These are phyloP conservation scores for Debaryomyces coudertii DNA, from an alignment of 1,139 yeast genomes.

Conservation along the genomic window DNA sequence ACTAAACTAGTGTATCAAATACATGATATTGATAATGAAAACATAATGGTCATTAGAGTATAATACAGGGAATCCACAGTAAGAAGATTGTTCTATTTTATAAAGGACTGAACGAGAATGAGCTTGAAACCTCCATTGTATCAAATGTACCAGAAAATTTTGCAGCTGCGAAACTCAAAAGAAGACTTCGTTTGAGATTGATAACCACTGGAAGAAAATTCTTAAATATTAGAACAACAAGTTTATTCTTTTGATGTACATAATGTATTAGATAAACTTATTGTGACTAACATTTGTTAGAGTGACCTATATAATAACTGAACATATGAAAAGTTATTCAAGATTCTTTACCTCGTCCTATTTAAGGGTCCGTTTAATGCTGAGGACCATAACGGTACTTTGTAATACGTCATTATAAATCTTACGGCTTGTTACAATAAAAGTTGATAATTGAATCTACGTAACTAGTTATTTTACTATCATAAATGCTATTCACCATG, in stretches of 20 bases:
- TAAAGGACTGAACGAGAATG: no score
- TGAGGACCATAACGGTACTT: not conserved
- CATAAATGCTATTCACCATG: not conserved
- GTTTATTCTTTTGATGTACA: not conserved
- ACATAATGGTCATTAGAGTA: no score
- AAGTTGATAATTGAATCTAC: not conserved
- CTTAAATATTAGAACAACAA: slow-evolving; percentile 1
- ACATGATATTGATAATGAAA: no score
- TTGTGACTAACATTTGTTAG: slow-evolving; percentile 3
- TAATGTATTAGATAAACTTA: not conserved
- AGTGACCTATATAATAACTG: not conserved
- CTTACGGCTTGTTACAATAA: not conserved
- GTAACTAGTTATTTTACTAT: not conserved
- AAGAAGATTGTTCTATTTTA: no score
- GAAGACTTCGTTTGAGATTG: not conserved
- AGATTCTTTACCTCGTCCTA: not conserved
- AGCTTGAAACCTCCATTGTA: no score
- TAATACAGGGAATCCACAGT: no score
- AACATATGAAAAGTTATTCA: not conserved
- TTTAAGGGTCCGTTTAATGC: not conserved
- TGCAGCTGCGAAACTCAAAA: slow-evolving; percentile 7
- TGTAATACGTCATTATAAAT: not conserved
- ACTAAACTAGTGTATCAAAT: no score
- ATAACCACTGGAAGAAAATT: slow-evolving; percentile 1
- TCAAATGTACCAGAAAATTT: slow-evolving; percentile 1